Base-by-base conservation (phyloP, 805 yeast genomes). In the Candida hispaniensis region DNA sequence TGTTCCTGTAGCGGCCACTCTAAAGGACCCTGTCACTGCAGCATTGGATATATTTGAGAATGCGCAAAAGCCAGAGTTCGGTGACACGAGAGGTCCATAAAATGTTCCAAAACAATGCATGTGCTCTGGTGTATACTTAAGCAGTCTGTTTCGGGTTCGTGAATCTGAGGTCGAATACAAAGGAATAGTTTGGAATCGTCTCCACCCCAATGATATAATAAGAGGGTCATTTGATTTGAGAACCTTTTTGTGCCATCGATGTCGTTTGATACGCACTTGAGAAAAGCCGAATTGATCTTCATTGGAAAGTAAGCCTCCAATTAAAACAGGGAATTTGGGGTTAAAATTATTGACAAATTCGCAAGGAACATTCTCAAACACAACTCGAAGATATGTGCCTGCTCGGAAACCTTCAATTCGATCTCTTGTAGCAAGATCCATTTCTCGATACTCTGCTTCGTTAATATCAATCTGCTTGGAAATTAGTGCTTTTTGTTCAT, bases 81-180 rank as follows among this genome's bases (percentile, higher is more conserved):
- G 98, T 2, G 96, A 83, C 34, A 88, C 95, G 38, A 91, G 66
- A 8, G 99, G 99, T 1, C 98, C 98, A 52, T 85, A 91, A 58
- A 91, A 85, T 18, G 94, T 79, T 1, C 94, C 96, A 53, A 78
- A 75, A 66, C 98, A 91, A 55, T 79, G 88, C 14, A 95, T 82
- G 58, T 91, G 99, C 53, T 91, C 99, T 6, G 98, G 98, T 0
- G 98, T 91, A 56, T 91, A 91, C 55, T 91, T 91, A 60, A 91
- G 69, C 95, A 91, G 82, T 63, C 98, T 78, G 51, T 86, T 88
- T 65, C 99, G 73, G 9, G 99, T 91, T 61, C 99, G 71, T 5
- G 98, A 91, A 58, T 91, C 99, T 5, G 94, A 75, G 0, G 98
- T 91, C 3, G 98, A 86, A 56, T 86, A 91, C 15, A 91, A 69